Evolutionary conservation across 2,329 filamentous ascomycete genomes (phyloP), one percentile per base, ranked within the genome.

Genomic region (Cordyceps farinosa): DNA sequence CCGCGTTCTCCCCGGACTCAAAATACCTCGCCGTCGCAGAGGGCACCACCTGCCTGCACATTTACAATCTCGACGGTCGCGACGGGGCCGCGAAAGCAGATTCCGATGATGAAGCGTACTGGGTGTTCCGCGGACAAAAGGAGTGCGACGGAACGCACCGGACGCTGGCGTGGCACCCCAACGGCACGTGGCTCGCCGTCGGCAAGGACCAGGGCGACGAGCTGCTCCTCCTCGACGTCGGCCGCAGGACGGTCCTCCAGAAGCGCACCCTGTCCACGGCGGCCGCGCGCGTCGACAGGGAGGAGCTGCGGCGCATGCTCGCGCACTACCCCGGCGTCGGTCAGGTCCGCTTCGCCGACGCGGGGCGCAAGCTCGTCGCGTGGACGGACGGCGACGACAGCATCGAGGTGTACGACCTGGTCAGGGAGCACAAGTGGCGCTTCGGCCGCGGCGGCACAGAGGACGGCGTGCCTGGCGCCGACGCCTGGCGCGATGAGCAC

Each of bases 151-250:
- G 29, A 2, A 63, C 60, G 60, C 50, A 34, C 13, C 47, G 64
- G 1, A 61, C 64, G 5, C 34, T 65, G n/a, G 60, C 61, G n/a
- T 63, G 64, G 64, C 60, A 63, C 30, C 64, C 64, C 7, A 54
- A 64, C 29, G 30, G 47, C 47, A 60, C 50, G 29, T 56, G 22
- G 48, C 56, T 64, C 3, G 62, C 62, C 51, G 62, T 61, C 3
- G 62, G 56, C n/a, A 34, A 27, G 15, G 40, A 51, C 2, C 13
- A 45, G 2, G 22, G n/a, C 8, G 40, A 42, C 11, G 34, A 47
- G 27, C 27, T 64, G 7, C 15, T 54, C 3, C 50, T 60, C 5
- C 62, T 64, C 5, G 62, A 64, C 50, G 38, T 64, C 9, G 1
- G 22, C 22, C 22, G 22, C 38, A 61, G 40, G 42, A 38, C 50